Percentiles rank a stretch among this genome's conserved stretches.
phyloP scores from a whole-genome alignment of 202 grass and related monocot species.

The Saccharum hybrid region DNA sequence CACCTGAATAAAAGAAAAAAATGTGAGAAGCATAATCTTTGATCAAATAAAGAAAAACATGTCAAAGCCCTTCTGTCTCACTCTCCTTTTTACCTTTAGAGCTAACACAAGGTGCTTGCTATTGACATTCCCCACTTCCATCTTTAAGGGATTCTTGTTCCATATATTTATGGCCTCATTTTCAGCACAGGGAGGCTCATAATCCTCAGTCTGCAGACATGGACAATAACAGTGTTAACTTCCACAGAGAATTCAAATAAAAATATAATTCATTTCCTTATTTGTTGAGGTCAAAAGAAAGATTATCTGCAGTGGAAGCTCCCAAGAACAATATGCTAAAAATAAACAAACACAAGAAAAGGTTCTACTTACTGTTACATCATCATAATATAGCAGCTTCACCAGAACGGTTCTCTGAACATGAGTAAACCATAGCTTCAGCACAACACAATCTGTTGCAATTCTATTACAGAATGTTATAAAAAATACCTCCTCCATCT shows the following conservation, averaged over 20 bases:
- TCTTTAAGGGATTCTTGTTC: conserved; percentile 89
- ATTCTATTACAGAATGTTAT: background rate
- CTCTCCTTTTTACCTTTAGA: conserved; percentile 68
- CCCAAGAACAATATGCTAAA: background rate
- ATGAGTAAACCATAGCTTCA: conserved; percentile 35
- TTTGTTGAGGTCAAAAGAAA: background rate
- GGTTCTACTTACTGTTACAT: conserved; percentile 65
- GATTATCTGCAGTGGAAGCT: conserved; percentile 2
- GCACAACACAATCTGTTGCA: conserved; percentile 32
- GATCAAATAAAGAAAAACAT: background rate
- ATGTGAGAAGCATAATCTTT: conserved; percentile 31
- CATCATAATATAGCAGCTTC: conserved; percentile 94
- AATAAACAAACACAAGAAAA: conserved; percentile 26
- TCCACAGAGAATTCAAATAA: conserved; percentile 5
- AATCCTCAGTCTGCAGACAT: conserved; percentile 73
- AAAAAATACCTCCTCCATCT: conserved; percentile 71
- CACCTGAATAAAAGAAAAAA: conserved; percentile 66
- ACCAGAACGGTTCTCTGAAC: conserved; percentile 86
- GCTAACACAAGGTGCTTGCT: conserved; percentile 89
- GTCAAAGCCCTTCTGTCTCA: background rate
- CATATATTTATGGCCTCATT: conserved; percentile 82
- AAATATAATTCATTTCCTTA: conserved; percentile 10
- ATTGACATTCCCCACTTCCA: conserved; percentile 90
- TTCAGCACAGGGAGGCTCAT: conserved; percentile 79
- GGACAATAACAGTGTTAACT: conserved; percentile 22